phyloP scores from a whole-genome alignment of 1,284 basidiomycete genomes.

The Volvariella volvacea region DNA sequence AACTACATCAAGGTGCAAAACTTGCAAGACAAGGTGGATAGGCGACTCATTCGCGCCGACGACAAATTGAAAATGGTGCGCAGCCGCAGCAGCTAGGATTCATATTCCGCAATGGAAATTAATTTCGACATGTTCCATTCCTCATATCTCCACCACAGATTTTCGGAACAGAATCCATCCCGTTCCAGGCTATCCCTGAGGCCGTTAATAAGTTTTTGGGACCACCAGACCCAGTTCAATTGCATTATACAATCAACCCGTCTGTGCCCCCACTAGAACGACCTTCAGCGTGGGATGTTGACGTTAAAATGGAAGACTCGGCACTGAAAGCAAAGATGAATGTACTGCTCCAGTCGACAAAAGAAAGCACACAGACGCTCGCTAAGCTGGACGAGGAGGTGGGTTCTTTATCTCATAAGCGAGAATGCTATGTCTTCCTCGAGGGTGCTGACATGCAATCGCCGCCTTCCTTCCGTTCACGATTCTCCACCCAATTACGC shows the following conservation, averaged over 20 bases:
- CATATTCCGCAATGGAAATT: background rate
- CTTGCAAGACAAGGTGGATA: conserved; percentile 88
- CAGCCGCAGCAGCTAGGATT: conserved; percentile 6
- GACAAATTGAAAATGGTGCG: conserved; percentile 61
- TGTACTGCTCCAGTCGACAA: conserved; percentile 67
- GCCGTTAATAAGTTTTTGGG: conserved; percentile 76
- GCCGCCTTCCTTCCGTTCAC: conserved; percentile 8
- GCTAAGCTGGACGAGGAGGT: conserved; percentile 85
- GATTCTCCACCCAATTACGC: no score
- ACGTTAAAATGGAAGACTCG: conserved; percentile 85
- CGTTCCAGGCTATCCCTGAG: conserved; percentile 84
- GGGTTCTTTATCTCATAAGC: conserved; percentile 10
- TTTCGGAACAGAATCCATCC: conserved; percentile 56
- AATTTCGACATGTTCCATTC: background rate
- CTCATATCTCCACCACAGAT: conserved; percentile 35
- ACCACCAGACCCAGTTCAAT: conserved; percentile 77
- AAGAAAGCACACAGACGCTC: conserved; percentile 64
- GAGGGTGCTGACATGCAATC: conserved; percentile 1
- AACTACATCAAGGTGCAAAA: conserved; percentile 86
- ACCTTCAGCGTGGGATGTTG: conserved; percentile 79
- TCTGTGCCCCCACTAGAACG: conserved; percentile 50
- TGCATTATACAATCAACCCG: conserved; percentile 76
- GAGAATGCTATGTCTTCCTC: conserved; percentile 5
- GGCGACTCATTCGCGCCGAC: conserved; percentile 73
- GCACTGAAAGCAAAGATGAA: conserved; percentile 69